These are phyloP conservation scores for Ceratorhiza oryzae-sativae DNA, from an alignment of 1,284 basidiomycete genomes.

Conservation along the genomic window DNA sequence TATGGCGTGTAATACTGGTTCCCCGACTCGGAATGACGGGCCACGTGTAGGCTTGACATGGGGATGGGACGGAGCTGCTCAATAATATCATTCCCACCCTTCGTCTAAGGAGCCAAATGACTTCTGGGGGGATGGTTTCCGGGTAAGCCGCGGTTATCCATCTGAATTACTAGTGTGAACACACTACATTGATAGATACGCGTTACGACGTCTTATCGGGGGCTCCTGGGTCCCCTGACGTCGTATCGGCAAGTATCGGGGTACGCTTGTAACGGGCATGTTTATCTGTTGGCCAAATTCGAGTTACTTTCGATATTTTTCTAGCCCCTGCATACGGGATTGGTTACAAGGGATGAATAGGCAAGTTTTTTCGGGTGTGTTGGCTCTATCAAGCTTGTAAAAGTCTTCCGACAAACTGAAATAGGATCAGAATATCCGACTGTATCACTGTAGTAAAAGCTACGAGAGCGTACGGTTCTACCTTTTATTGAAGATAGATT, in stretches of 20 bases:
- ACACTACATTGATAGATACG: constrained; percentile 59
- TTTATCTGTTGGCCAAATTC: background rate
- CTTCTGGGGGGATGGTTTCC: constrained; percentile 83
- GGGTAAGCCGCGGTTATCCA: constrained; percentile 54
- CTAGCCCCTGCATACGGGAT: constrained; percentile 68
- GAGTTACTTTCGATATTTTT: constrained; percentile 11
- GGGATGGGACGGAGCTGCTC: constrained; percentile 71
- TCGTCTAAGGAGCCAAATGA: constrained; percentile 78
- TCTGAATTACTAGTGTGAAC: constrained; percentile 6
- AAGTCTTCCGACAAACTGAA: constrained; percentile 12
- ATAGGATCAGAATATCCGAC: constrained; percentile 55
- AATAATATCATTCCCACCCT: constrained; percentile 78
- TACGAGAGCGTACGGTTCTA: constrained; percentile 62
- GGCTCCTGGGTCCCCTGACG: background rate
- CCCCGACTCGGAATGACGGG: background rate
- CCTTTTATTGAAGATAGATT: constrained; percentile 63
- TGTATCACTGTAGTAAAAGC: constrained; percentile 73
- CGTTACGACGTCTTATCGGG: constrained; percentile 52
- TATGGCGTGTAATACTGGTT: constrained; percentile 42
- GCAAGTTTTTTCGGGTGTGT: constrained; percentile 65
- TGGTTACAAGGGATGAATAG: constrained; percentile 71
- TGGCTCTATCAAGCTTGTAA: background rate
- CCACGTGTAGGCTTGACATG: constrained; percentile 63
- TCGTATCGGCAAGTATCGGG: background rate
- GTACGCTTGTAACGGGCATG: background rate